phyloP scores from a whole-genome alignment of 257 asterid species.

The Solanum bulbocastanum region DNA sequence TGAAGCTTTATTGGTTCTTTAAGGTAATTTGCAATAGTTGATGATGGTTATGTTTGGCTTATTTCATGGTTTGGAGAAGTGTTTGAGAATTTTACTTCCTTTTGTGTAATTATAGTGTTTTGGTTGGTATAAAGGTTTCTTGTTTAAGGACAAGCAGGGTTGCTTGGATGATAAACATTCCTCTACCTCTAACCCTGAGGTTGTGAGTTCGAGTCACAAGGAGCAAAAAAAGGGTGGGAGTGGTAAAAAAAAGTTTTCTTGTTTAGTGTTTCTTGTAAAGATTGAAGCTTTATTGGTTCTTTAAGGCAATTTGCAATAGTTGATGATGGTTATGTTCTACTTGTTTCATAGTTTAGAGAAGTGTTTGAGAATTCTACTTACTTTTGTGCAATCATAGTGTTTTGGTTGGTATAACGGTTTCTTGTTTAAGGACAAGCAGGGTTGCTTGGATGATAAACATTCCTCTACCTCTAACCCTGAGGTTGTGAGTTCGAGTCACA shows the following conservation, averaged over 20 bases:
- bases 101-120: not conserved
- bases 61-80: not conserved
- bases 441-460: not conserved
- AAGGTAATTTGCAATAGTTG: not conserved
- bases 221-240: too few species aligned
- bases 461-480: not conserved
- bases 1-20: not conserved
- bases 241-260: not conserved
- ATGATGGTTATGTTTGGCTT: not conserved
- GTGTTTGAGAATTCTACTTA: not conserved
- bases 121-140: not conserved
- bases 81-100: not conserved
- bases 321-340: not conserved
- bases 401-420: not conserved
- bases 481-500: too few species aligned
- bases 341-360: not conserved
- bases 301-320: not conserved
- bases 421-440: too few species aligned
- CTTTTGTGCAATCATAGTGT: not conserved
- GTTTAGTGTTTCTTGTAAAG: not conserved
- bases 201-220: too few species aligned
- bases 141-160: too few species aligned
- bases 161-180: not conserved
- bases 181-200: not conserved
- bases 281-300: not conserved